Percentiles rank a stretch among this genome's conserved stretches.
These are phyloP conservation scores for Diaporthe destruens DNA, from an alignment of 2,329 filamentous ascomycete species.

Conservation along the genomic window DNA sequence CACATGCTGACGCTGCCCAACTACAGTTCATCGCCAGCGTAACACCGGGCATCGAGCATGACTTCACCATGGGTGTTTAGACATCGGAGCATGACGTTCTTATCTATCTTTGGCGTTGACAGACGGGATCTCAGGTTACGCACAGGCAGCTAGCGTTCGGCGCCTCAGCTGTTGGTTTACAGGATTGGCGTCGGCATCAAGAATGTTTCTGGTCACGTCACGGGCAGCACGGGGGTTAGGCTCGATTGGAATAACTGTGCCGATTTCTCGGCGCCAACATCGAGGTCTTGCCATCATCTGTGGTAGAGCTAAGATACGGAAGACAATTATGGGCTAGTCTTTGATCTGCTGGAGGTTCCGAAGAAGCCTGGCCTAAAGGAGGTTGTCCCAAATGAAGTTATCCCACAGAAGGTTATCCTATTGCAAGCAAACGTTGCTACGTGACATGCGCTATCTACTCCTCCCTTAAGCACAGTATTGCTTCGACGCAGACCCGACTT, in stretches of 20 bases:
- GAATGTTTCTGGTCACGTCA: constrained; percentile 8
- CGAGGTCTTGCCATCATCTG: background rate
- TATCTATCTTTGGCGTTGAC: constrained; percentile 14
- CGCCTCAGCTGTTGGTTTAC: background rate
- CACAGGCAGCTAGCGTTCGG: background rate
- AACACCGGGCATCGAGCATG: constrained; percentile 96
- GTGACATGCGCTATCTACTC: background rate
- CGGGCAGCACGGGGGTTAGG: constrained; percentile 7
- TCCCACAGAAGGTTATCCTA: background rate
- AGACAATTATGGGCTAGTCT: background rate
- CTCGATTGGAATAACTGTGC: constrained; percentile 9
- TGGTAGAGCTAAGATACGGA: background rate
- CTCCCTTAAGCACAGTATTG: background rate
- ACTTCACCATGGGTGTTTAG: constrained; percentile 94
- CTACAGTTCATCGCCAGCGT: constrained; percentile 83
- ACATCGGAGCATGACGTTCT: background rate
- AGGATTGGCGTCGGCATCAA: constrained; percentile 24
- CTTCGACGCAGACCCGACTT: too few relatives aligned
- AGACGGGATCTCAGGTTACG: background rate
- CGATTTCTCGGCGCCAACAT: background rate
- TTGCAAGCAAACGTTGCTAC: background rate
- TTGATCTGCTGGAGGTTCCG: background rate
- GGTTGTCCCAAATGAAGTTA: background rate
- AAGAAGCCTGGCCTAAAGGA: background rate
- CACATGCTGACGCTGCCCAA: constrained; percentile 18